These are phyloP conservation scores for Saccharomycopsis guyanensis DNA, from an alignment of 805 yeast genomes.

Conservation along the genomic window DNA sequence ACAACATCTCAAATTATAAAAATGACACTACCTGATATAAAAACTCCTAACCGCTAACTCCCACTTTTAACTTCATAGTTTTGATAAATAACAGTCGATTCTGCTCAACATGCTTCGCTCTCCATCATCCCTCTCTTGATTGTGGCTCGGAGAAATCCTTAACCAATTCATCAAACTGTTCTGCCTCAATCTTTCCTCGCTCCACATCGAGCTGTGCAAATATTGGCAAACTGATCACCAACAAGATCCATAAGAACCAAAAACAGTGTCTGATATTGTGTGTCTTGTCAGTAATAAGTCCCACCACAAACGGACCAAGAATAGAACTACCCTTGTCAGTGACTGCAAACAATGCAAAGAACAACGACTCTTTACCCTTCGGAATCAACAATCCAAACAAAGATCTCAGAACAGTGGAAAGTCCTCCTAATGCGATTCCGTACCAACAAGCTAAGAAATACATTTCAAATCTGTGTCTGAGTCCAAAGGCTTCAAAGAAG, in stretches of 20 bases:
- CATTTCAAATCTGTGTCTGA: slow-evolving; percentile 61
- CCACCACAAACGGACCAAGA: slow-evolving; percentile 67
- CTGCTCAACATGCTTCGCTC: too few species aligned
- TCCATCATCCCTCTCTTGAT: too few species aligned
- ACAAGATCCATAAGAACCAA: slow-evolving; percentile 48
- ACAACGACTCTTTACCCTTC: slow-evolving; percentile 64
- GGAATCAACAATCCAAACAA: slow-evolving; percentile 65
- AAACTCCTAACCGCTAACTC: too few species aligned
- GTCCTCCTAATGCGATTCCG: slow-evolving; percentile 67
- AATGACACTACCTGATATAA: too few species aligned
- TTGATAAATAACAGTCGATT: too few species aligned
- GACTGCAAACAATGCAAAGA: slow-evolving; percentile 66
- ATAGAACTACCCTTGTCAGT: slow-evolving; percentile 79
- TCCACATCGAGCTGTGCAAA: slow-evolving; percentile 47
- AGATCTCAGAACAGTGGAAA: slow-evolving; percentile 62
- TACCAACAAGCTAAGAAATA: slow-evolving; percentile 65
- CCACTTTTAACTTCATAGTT: too few species aligned
- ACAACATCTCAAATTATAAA: too few species aligned
- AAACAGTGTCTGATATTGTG: slow-evolving; percentile 71
- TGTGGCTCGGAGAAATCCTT: too few species aligned
- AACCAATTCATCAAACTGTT: slow-evolving; percentile 29
- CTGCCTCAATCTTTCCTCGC: slow-evolving; percentile 53
- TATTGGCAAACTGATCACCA: slow-evolving; percentile 51
- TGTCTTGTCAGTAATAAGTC: slow-evolving; percentile 60
- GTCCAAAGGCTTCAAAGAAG: slow-evolving; percentile 44